phyloP scores from a whole-genome alignment of 768 basidiomycete species.

The Mycena polygramma region DNA sequence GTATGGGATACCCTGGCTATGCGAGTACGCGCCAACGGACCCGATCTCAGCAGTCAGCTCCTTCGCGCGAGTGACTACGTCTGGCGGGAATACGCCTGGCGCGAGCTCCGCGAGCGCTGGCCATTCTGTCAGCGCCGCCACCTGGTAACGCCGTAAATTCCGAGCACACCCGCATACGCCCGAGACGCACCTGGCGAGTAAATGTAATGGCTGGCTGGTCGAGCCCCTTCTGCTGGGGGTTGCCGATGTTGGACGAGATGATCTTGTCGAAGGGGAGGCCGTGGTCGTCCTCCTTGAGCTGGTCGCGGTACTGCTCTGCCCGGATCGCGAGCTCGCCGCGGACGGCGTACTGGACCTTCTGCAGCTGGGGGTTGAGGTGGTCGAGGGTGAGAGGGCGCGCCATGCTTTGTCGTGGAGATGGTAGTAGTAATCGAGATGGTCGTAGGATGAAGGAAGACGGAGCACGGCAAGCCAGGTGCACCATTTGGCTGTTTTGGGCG shows the following conservation, averaged over 20 bases:
- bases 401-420: slow-evolving; percentile 44
- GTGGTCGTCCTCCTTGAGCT: slow-evolving; percentile 68
- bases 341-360: slow-evolving; percentile 95
- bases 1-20: slow-evolving; percentile 56
- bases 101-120: slow-evolving; percentile 86
- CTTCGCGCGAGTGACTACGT: slow-evolving; percentile 87
- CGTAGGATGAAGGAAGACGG: slow-evolving; percentile 8
- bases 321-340: slow-evolving; percentile 97
- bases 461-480: not conserved
- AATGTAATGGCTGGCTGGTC: slow-evolving; percentile 96
- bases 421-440: not conserved
- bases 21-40: slow-evolving; percentile 94
- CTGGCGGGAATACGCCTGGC: slow-evolving; percentile 83
- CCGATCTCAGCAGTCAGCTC: slow-evolving; percentile 88
- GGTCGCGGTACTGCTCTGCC: slow-evolving; percentile 84
- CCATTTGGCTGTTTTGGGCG: slow-evolving; percentile 1
- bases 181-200: slow-evolving; percentile 78
- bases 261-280: slow-evolving; percentile 88
- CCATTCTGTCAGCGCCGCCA: slow-evolving; percentile 90
- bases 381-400: slow-evolving; percentile 71
- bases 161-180: not conserved
- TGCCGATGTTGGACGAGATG: slow-evolving; percentile 95
- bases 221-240: slow-evolving; percentile 95
- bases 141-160: slow-evolving; percentile 35
- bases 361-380: slow-evolving; percentile 85